Evolutionary conservation across 768 basidiomycete species (phyloP).

Genomic region (Auriscalpium orientale): DNA sequence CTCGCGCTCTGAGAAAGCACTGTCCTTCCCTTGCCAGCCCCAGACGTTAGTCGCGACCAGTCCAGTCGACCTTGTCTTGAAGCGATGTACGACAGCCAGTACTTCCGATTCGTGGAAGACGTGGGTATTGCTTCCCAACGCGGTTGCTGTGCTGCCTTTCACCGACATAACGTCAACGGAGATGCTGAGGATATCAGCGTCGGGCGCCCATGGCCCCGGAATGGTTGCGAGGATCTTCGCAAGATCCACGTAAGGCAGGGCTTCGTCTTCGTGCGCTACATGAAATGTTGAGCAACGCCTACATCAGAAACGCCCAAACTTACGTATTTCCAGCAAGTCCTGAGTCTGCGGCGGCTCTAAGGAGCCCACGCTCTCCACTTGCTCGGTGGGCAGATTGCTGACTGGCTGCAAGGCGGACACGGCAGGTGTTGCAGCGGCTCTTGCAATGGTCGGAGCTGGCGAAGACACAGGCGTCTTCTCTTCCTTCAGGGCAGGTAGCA

Average conservation of each 20-base stretch:
- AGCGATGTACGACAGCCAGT: conserved; percentile 60
- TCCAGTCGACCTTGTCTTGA: conserved; percentile 55
- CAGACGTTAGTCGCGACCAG: conserved; percentile 66
- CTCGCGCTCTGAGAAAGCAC: conserved; percentile 49
- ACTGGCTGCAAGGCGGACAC: neutral
- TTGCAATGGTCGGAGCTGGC: conserved; percentile 47
- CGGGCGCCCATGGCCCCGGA: conserved; percentile 17
- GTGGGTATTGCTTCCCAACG: conserved; percentile 37
- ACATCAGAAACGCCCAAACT: conserved; percentile 5
- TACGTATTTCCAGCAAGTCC: conserved; percentile 27
- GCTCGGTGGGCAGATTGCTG: neutral
- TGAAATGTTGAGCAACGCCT: neutral
- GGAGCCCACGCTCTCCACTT: no score
- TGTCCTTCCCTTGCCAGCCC: conserved; percentile 65
- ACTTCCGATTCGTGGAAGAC: conserved; percentile 73
- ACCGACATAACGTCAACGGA: conserved; percentile 71
- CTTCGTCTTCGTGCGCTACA: conserved; percentile 27
- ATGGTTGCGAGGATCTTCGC: conserved; percentile 33
- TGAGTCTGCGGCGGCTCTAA: no score
- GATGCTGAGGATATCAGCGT: conserved; percentile 42
- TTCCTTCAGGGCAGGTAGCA: conserved; percentile 60
- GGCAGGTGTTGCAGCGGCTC: conserved; percentile 16
- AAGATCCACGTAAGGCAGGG: conserved; percentile 44
- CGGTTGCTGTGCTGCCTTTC: conserved; percentile 38
- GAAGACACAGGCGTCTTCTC: conserved; percentile 52